Evolutionary conservation across 225 moss, liverwort and hornwort genomes (phyloP).

Genomic region (Sphagnum contortum): DNA sequence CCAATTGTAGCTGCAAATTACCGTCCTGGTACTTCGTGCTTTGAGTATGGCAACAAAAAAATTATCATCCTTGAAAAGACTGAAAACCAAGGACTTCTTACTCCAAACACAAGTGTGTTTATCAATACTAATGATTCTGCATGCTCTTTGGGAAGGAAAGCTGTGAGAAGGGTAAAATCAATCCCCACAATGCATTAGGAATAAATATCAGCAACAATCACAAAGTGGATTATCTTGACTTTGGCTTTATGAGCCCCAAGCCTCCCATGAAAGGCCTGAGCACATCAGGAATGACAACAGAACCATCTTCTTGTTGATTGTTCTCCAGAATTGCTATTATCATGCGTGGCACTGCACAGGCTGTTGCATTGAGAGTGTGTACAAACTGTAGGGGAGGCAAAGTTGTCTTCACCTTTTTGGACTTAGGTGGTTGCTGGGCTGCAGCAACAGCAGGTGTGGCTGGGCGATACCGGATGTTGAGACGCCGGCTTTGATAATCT

Average conservation of each 20-base stretch:
- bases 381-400: slow-evolving; percentile 58
- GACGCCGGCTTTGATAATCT: slow-evolving; percentile 89
- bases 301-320: slow-evolving; percentile 84
- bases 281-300: slow-evolving; percentile 61
- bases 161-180: too few relatives aligned
- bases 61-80: too few relatives aligned
- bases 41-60: too few relatives aligned
- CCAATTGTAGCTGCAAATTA: too few relatives aligned
- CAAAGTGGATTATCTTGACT: slow-evolving; percentile 18
- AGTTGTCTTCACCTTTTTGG: slow-evolving; percentile 52
- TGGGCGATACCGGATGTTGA: slow-evolving; percentile 85
- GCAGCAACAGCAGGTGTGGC: slow-evolving; percentile 8
- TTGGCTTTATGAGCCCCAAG: slow-evolving; percentile 47
- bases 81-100: too few relatives aligned
- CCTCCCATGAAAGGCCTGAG: slow-evolving; percentile 85
- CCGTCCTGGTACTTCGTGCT: too few relatives aligned
- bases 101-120: too few relatives aligned
- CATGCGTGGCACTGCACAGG: slow-evolving; percentile 95
- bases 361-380: slow-evolving; percentile 91
- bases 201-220: too few relatives aligned
- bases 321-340: slow-evolving; percentile 92
- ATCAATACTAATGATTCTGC: too few relatives aligned
- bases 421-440: slow-evolving; percentile 21
- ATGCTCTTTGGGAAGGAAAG: too few relatives aligned
- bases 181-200: too few relatives aligned